phyloP scores from a whole-genome alignment of 345 rosid species.

The Eucalyptus viminalis region DNA sequence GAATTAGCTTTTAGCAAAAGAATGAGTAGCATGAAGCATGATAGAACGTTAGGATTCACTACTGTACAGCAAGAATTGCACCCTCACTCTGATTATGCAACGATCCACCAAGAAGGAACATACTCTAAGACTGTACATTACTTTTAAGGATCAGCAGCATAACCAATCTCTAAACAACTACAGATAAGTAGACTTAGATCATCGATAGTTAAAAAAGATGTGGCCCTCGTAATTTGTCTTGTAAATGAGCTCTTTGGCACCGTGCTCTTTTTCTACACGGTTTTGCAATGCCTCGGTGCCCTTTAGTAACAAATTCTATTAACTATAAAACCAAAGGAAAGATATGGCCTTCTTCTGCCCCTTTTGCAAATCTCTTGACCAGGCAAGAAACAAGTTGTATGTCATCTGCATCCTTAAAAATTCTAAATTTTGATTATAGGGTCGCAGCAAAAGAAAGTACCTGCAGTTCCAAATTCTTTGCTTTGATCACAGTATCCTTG shows the following conservation, averaged over 20 bases:
- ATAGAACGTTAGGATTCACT: not conserved
- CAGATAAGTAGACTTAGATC: not conserved
- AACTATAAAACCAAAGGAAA: not conserved
- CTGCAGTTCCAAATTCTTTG: conserved; percentile 1
- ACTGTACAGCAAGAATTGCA: not conserved
- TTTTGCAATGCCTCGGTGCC: not conserved
- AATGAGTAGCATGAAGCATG: not conserved
- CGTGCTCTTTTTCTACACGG: not conserved
- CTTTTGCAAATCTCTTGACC: not conserved
- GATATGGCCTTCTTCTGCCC: not conserved
- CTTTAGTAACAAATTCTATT: not conserved
- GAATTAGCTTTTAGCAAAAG: not conserved
- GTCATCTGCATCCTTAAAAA: not conserved
- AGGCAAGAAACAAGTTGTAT: not conserved
- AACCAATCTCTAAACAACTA: not conserved
- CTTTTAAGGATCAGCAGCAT: not conserved
- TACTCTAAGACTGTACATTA: not conserved
- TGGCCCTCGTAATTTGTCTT: not conserved
- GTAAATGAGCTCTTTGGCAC: not conserved
- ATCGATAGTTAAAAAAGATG: not conserved
- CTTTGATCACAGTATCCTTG: conserved; percentile 39
- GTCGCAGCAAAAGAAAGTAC: not conserved
- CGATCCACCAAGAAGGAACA: not conserved
- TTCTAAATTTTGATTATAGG: not conserved
- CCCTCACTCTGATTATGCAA: not conserved